Evolutionary conservation across 805 yeast genomes (phyloP).

Genomic region (Kazachstania psychrophila): DNA sequence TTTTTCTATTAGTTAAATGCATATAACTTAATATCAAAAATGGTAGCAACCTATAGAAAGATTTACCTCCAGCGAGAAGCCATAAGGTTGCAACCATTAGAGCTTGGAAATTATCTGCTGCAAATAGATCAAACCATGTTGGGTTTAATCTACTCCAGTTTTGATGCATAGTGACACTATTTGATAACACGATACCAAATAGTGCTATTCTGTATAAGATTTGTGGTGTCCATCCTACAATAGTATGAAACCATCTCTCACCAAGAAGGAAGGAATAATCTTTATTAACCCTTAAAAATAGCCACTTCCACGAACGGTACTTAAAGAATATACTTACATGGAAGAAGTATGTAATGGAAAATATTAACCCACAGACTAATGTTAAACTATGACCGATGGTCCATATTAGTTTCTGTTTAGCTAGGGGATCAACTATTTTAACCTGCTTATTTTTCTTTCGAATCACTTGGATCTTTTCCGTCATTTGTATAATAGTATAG

Average conservation of each 20-base stretch:
- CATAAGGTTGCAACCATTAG: conserved; percentile 46
- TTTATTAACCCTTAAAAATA: conserved; percentile 22
- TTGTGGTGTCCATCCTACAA: conserved; percentile 35
- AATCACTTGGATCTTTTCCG: conserved; percentile 19
- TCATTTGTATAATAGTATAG: conserved; percentile 5
- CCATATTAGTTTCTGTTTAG: conserved; percentile 22
- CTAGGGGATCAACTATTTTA: conserved; percentile 16
- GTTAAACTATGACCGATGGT: conserved; percentile 22
- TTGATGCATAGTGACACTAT: conserved; percentile 44
- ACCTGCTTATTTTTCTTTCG: conserved; percentile 16
- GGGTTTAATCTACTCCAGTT: conserved; percentile 56
- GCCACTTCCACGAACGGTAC: conserved; percentile 29
- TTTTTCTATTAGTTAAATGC: conserved; percentile 37
- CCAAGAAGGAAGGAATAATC: conserved; percentile 14
- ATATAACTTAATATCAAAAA: conserved; percentile 46
- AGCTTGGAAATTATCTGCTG: conserved; percentile 71
- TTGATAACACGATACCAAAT: conserved; percentile 46
- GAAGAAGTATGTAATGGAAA: conserved; percentile 20
- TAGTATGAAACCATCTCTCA: conserved; percentile 16
- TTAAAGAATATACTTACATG: conserved; percentile 22
- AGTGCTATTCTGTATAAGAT: conserved; percentile 47
- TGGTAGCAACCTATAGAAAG: conserved; percentile 58
- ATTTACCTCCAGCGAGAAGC: conserved; percentile 56
- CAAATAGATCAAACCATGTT: conserved; percentile 50
- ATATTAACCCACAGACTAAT: conserved; percentile 21